Base-by-base conservation (phyloP, 208 protist species). In the Angomonas ambiguus region DNA sequence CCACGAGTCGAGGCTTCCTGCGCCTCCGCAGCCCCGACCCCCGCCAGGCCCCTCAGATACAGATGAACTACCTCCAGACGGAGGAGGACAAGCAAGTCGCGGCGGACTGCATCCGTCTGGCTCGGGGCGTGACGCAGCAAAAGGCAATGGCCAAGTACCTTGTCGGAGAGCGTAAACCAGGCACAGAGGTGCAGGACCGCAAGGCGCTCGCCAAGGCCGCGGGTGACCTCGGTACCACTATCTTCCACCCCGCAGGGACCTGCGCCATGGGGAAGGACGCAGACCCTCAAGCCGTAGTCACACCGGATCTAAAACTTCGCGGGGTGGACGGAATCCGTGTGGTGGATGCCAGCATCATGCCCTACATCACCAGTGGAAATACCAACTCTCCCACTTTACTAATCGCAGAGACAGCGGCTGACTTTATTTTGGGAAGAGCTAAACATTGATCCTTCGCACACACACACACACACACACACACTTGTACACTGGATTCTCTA, bases 41-140 rank as follows among this genome's bases (percentile, higher is more conserved):
- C 45, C 45, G 45, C 10, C 8, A 53, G 45, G 45, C 45, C 45
- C 45, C 45, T 53, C 18, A 53, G 45, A 53, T 53, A 8, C 45
- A 53, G 20, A 53, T 53, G 45, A 53, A 53, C 45, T 53, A 53
- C 20, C 45, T 53, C 18, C 45, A 53, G 45, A 27, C 45, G 18
- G 18, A 53, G 45, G 45, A 53, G 20, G 45, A 53, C 45, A 53
- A 53, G 16, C 10, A n/a, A 20, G 45, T 53, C 18, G 45, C 45
- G 45, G 45, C 45, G 45, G 45, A 53, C 45, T 53, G 45, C 20
- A 53, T 53, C 20, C 45, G 20, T 8, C 45, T 53, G 20, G 45
- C 45, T 3, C 45, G 45, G 18, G 45, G 45, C 16, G 45, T 53
- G 8, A 53, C 45, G 8, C 45, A 53, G 16, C 45, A 53, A 24